Percentiles rank a stretch among this genome's conserved stretches.
Conservation (phyloP, 192 early-diverging fungal species). For the Linnemannia elongata region DNA sequence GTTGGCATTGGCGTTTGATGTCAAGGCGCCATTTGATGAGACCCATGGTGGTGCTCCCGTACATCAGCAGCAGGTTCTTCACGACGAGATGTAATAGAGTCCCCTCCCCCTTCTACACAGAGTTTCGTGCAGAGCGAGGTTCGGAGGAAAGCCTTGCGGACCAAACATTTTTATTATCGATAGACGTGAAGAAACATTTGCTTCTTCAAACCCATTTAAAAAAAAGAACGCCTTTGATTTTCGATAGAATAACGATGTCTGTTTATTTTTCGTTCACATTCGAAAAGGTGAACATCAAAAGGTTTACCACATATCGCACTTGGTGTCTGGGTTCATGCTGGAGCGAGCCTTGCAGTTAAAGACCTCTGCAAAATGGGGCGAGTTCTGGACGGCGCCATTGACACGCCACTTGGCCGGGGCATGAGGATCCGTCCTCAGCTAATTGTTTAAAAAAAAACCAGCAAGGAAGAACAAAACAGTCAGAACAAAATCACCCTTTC, state of each 20-base stretch:
- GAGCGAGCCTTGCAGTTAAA: constrained; percentile 73
- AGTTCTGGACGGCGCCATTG: constrained; percentile 81
- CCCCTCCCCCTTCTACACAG: neutral
- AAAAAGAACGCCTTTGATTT: no score
- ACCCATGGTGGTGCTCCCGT: neutral
- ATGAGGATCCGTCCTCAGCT: constrained; percentile 76
- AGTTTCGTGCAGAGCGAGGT: neutral
- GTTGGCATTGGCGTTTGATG: constrained; percentile 30
- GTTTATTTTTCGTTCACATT: neutral
- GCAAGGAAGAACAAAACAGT: neutral
- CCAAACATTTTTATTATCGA: neutral
- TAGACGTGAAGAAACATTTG: no score
- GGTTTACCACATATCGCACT: constrained; percentile 67
- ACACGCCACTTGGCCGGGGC: constrained; percentile 75
- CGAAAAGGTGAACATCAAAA: no score
- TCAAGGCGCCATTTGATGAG: constrained; percentile 35
- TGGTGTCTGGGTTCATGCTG: constrained; percentile 76
- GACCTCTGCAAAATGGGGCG: constrained; percentile 76
- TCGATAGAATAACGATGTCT: neutral
- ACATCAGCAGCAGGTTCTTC: constrained; percentile 33
- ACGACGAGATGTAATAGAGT: constrained; percentile 44
- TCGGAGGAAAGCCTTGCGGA: neutral
- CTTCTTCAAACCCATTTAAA: neutral
- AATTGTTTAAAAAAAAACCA: neutral
- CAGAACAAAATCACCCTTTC: constrained; percentile 3